phyloP scores from a whole-genome alignment of 2,329 filamentous ascomycete species.

The Diaporthe amygdali region DNA sequence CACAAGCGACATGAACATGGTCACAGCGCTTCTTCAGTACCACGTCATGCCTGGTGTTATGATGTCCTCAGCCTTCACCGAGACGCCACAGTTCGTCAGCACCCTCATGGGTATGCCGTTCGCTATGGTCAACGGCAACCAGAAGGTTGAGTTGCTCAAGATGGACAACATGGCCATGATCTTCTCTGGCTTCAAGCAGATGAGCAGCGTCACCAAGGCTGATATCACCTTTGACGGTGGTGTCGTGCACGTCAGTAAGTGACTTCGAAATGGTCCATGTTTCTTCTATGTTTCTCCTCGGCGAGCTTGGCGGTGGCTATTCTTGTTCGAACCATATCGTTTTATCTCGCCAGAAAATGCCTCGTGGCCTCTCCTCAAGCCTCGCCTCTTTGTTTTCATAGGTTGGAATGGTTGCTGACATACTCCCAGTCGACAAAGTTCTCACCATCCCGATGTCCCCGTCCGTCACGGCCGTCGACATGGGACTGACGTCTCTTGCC shows the following conservation, averaged over 20 bases:
- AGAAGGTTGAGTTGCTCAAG: conserved; percentile 33
- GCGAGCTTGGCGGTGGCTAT: no score
- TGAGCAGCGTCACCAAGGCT: conserved; percentile 33
- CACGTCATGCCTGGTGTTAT: conserved; percentile 36
- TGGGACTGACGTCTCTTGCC: conserved; percentile 41
- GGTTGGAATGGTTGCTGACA: not conserved
- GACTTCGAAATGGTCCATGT: not conserved
- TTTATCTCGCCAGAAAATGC: no score
- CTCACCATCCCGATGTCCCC: conserved; percentile 41
- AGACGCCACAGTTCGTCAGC: conserved; percentile 39
- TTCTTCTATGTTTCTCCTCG: no score
- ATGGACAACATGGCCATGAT: conserved; percentile 13
- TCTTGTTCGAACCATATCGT: no score
- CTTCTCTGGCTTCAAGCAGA: conserved; percentile 26
- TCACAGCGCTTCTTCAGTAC: conserved; percentile 1
- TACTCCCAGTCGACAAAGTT: conserved; percentile 37
- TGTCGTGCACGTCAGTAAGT: conserved; percentile 39
- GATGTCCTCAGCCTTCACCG: conserved; percentile 26
- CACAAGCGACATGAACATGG: conserved; percentile 30
- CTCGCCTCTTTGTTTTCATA: no score
- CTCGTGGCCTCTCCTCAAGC: no score
- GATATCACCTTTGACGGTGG: conserved; percentile 41
- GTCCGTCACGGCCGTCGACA: conserved; percentile 35
- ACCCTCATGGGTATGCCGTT: conserved; percentile 38
- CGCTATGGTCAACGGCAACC: conserved; percentile 31